Evolutionary conservation across 2,329 filamentous ascomycete genomes (phyloP), one percentile per base, ranked within the genome.

Genomic region (Trichoderma sp.): DNA sequence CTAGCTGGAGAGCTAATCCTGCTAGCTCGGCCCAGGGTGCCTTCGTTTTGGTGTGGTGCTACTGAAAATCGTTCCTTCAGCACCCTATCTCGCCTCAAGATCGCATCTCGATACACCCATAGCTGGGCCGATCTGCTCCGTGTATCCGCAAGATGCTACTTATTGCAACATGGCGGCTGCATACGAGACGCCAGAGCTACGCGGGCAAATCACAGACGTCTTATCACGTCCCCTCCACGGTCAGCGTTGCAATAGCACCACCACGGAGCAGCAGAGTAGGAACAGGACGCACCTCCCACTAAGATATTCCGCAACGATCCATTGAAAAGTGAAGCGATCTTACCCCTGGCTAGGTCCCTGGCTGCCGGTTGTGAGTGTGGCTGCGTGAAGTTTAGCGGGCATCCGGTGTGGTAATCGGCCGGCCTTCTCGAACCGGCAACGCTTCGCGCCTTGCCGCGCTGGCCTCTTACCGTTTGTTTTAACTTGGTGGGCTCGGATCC

Each of bases 311-410:
- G 61, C 52, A 56, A 46, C 46, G 64, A 67, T 67, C 54, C 55
- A 52, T 59, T 43, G 43, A 59, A 65, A n/a, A 34, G 52, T 13
- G 37, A 56, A 49, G 52, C 61, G 52, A 65, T 65, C 51, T 60
- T 39, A 21, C 24, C 58, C 66, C 34, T 46, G 56, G 24, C 56
- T 56, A 68, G 58, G 58, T 55, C 49, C 58, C 66, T 63, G 55
- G 51, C 52, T 56, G 58, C 59, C 51, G 46, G 66, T 61, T 21
- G 49, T 43, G 26, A 68, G 66, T 63, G 66, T 60, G 66, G 56
- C 56, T 68, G 66, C 66, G 66, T 63, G 66, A 59, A 68, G 61
- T 34, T 28, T 49, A 68, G 55, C 56, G 46, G 66, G 52, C 63
- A 58, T 32, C 37, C 24, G 32, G 24, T 43, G 32, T 39, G 58